These are phyloP conservation scores for Gynandropsis gynandra DNA, from an alignment of 345 rosid species.

Conservation along the genomic window DNA sequence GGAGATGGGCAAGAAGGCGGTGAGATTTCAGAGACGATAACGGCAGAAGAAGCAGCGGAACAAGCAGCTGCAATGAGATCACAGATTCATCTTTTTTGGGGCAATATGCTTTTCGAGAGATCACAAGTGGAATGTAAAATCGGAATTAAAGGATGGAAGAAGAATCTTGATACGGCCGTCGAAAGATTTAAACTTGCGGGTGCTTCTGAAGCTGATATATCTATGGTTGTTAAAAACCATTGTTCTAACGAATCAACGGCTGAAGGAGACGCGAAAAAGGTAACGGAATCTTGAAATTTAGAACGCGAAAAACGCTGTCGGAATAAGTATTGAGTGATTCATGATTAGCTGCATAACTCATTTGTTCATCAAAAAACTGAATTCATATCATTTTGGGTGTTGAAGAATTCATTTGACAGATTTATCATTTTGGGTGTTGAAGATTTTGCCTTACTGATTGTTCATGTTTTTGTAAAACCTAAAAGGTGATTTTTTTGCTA, in stretches of 20 bases:
- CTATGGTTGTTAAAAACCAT: slow-evolving; percentile 76
- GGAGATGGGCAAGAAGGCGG: slow-evolving; percentile 39
- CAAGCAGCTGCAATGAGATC: slow-evolving; percentile 96
- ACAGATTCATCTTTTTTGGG: slow-evolving; percentile 99
- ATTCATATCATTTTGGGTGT: too few relatives aligned
- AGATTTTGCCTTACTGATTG: too few relatives aligned
- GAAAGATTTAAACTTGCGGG: slow-evolving; percentile 90
- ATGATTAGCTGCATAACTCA: too few relatives aligned
- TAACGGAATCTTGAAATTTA: slow-evolving; percentile 18
- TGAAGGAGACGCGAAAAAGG: slow-evolving; percentile 43
- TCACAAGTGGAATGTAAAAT: slow-evolving; percentile 97
- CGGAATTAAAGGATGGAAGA: slow-evolving; percentile 64
- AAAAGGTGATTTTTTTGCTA: too few relatives aligned
- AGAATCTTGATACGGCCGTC: slow-evolving; percentile 67
- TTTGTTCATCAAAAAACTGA: too few relatives aligned
- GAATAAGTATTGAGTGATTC: too few relatives aligned
- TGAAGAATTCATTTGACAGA: too few relatives aligned
- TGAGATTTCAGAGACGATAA: slow-evolving; percentile 39
- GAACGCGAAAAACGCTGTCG: too few relatives aligned
- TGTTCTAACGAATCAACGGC: slow-evolving; percentile 56
- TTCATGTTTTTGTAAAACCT: too few relatives aligned
- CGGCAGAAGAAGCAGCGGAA: slow-evolving; percentile 87
- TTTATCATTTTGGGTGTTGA: too few relatives aligned
- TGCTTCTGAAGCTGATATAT: slow-evolving; percentile 78
- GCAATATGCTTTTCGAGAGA: slow-evolving; percentile 90